A percentile compares a stretch with the other conserved stretches of the same genome.
phyloP scores from a whole-genome alignment of 495 filamentous ascomycete species.

The Letharia lupina region DNA sequence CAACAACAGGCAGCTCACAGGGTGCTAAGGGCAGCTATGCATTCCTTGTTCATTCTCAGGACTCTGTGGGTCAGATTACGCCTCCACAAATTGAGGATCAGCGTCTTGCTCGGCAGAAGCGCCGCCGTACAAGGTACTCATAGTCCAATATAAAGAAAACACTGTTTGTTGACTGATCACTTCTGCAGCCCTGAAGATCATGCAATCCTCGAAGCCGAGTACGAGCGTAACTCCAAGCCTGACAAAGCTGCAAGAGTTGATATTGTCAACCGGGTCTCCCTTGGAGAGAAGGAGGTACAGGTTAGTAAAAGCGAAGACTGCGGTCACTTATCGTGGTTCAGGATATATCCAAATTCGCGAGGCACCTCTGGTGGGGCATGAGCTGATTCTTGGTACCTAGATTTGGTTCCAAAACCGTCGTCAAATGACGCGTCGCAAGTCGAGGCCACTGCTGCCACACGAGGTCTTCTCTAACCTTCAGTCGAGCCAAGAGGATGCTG shows the following conservation, averaged over 20 bases:
- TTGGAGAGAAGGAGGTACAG: constrained; percentile 97
- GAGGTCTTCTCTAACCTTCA: constrained; percentile 50
- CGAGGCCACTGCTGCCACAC: constrained; percentile 74
- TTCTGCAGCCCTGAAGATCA: constrained; percentile 72
- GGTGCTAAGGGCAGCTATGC: constrained; percentile 39
- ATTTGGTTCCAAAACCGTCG: constrained; percentile 99
- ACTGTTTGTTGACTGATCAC: constrained; percentile 11
- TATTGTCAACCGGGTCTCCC: constrained; percentile 73
- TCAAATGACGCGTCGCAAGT: constrained; percentile 86
- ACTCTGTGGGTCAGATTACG: constrained; percentile 52
- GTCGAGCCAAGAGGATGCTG: constrained; percentile 19
- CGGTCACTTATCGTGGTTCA: not conserved
- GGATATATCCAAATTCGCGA: not conserved
- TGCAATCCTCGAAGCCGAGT: constrained; percentile 81
- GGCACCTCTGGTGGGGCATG: not conserved
- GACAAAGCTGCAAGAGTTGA: constrained; percentile 80
- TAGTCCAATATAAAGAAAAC: not conserved
- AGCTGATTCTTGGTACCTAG: constrained; percentile 37
- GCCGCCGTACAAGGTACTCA: constrained; percentile 55
- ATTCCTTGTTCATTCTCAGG: constrained; percentile 62
- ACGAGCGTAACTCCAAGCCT: constrained; percentile 77
- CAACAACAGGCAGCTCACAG: constrained; percentile 7
- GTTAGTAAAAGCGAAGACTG: constrained; percentile 44
- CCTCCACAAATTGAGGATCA: constrained; percentile 62
- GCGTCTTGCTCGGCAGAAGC: constrained; percentile 56